These are phyloP conservation scores for Mangifera indica DNA, from an alignment of 345 rosid genomes.

Conservation along the genomic window DNA sequence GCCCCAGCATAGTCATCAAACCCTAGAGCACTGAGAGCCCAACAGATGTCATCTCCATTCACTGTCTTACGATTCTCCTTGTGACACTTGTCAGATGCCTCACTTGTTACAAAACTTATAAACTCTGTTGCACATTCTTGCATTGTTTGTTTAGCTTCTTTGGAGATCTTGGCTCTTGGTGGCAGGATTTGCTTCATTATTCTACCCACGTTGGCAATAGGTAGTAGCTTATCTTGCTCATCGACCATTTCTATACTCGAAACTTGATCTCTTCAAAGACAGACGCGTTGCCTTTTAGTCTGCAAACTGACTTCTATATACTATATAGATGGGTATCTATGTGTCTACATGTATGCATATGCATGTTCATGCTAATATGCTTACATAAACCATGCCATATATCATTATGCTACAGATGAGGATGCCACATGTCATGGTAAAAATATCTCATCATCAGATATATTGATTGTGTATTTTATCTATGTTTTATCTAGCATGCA, in stretches of 20 bases:
- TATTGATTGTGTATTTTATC: too few species aligned
- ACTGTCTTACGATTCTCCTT: conserved; percentile 86
- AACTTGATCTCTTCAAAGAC: conserved; percentile 14
- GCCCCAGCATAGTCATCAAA: conserved; percentile 72
- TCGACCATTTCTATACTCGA: conserved; percentile 40
- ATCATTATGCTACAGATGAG: not conserved
- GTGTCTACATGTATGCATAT: not conserved
- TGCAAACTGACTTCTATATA: conserved; percentile 21
- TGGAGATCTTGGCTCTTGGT: conserved; percentile 73
- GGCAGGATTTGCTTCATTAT: conserved; percentile 79
- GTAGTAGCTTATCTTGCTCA: conserved; percentile 61
- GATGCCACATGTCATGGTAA: conserved; percentile 1
- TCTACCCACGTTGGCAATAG: conserved; percentile 77
- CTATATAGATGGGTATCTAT: not conserved
- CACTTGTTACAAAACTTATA: conserved; percentile 78
- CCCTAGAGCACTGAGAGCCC: conserved; percentile 79
- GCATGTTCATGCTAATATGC: not conserved
- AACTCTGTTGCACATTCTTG: conserved; percentile 89
- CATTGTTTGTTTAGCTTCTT: conserved; percentile 76
- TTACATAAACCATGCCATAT: conserved; percentile 10
- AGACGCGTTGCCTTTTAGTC: conserved; percentile 29
- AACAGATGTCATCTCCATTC: conserved; percentile 80
- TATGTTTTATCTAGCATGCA: too few species aligned
- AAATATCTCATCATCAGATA: too few species aligned
- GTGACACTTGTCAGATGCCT: conserved; percentile 81